Base-by-base conservation (phyloP, 768 basidiomycete species). In the Boletus eberwhitei region DNA sequence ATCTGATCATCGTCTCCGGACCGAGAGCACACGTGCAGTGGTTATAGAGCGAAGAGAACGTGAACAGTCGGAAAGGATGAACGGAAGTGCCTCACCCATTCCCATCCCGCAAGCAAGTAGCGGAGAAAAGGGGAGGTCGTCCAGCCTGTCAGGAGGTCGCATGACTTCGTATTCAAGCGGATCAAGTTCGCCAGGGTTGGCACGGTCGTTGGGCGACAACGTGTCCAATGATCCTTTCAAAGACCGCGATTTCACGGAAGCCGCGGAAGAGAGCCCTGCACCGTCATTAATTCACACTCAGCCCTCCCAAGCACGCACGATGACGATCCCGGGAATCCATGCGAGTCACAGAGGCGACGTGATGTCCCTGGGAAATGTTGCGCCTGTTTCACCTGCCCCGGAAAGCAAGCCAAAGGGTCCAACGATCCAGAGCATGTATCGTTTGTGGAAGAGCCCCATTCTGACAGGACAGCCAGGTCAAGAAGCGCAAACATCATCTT, bases 261-360 rank as follows among this genome's bases (percentile, higher is more conserved):
- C 54, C 8, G 36, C 52, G 19, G 65, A 65, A 41, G 62, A 67
- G 26, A 68, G 66, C 37, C 53, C 64, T 21, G 60, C 73, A 43
- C 69, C 75, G 11, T 71, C 76, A 17, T 82, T 85, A 8, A 88
- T 89, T 59, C 82, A 85, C 59, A 83, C 84, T 17, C 91, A 92
- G 64, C 90, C 90, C 3, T 68, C 75, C 8, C 83, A 85, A 65
- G 86, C 83, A 31, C 87, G 83, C 61, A 86, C 80, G 39, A 93
- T 93, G 91, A 85, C 82, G 14, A 93, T 93, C 58, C 91, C 91
- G 9, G 88, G 89, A 2, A 93, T 93, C 55, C 90, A 92, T 63
- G 89, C 83, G 4, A 88, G 85, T 61, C 86, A 92, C 64, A 83
- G 82, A n/a, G 88, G 87, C 9, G 89, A 93, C 57, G 82, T 92